phyloP scores from a whole-genome alignment of 75 land plant species.

The Ceratopteris richardii region DNA sequence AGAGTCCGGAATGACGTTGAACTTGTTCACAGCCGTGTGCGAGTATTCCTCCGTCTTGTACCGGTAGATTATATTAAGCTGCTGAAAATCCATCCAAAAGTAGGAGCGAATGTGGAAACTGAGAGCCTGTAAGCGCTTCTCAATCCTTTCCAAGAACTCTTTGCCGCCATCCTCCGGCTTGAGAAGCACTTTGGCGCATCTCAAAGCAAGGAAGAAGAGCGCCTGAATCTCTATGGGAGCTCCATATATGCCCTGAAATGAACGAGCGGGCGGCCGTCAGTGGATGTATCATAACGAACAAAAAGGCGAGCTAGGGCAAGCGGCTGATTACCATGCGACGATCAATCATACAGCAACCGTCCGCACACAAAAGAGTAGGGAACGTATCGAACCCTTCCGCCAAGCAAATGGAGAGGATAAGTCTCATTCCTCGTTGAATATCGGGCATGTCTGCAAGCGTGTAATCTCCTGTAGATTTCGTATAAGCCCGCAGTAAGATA shows the following conservation, averaged over 20 bases:
- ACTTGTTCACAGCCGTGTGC: slow-evolving; percentile 66
- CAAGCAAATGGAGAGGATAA: slow-evolving; percentile 46
- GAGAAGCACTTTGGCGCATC: slow-evolving; percentile 39
- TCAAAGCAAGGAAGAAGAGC: slow-evolving; percentile 39
- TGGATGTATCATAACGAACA: background rate
- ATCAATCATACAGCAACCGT: slow-evolving; percentile 51
- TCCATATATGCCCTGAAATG: slow-evolving; percentile 48
- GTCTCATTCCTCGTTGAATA: slow-evolving; percentile 55
- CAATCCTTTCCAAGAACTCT: slow-evolving; percentile 47
- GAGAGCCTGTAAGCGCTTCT: slow-evolving; percentile 49
- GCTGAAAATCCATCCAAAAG: slow-evolving; percentile 55
- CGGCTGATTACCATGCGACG: slow-evolving; percentile 41
- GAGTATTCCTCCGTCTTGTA: slow-evolving; percentile 68
- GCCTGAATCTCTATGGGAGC: slow-evolving; percentile 55
- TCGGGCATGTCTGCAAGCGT: slow-evolving; percentile 52
- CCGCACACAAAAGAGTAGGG: slow-evolving; percentile 45
- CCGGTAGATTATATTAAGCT: slow-evolving; percentile 63
- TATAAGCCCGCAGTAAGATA: slow-evolving; percentile 49
- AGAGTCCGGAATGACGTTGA: slow-evolving; percentile 71
- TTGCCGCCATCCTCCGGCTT: slow-evolving; percentile 44
- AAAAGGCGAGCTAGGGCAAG: background rate
- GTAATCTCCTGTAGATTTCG: slow-evolving; percentile 49
- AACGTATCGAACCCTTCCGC: slow-evolving; percentile 63
- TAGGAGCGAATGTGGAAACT: slow-evolving; percentile 48
- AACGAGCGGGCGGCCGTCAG: background rate